Conservation (phyloP, 192 early-diverging fungal genomes). For the Umbelopsis sp. region DNA sequence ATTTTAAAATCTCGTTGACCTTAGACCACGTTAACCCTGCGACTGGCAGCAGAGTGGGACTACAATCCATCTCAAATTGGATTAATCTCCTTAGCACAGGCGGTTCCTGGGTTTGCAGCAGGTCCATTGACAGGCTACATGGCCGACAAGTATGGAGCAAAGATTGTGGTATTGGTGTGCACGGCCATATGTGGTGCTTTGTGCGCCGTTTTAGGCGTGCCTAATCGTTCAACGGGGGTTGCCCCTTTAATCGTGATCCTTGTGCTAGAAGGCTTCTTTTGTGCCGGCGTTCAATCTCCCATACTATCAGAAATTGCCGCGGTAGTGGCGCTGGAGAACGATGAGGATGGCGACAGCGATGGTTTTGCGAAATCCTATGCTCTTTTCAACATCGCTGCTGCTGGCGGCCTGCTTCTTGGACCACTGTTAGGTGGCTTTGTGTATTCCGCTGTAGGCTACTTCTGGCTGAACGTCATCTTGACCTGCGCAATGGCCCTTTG, state of each 20-base stretch:
- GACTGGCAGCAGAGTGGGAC: constrained; percentile 37
- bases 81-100: constrained; percentile 40
- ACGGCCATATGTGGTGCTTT: constrained; percentile 23
- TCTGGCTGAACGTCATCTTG: constrained; percentile 35
- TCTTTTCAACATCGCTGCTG: constrained; percentile 48
- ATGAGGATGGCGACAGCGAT: constrained; percentile 37
- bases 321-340: constrained; percentile 39
- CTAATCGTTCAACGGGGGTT: constrained; percentile 14
- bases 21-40: constrained; percentile 44
- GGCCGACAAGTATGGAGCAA: constrained; percentile 48
- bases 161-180: constrained; percentile 37
- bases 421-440: constrained; percentile 29
- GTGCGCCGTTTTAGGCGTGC: constrained; percentile 34
- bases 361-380: constrained; percentile 48
- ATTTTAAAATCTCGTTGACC: neutral
- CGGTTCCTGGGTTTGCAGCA: constrained; percentile 38
- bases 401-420: constrained; percentile 34
- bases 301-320: constrained; percentile 47
- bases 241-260: constrained; percentile 39
- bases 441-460: constrained; percentile 31
- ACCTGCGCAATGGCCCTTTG: constrained; percentile 10
- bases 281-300: constrained; percentile 42
- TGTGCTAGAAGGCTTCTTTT: constrained; percentile 36
- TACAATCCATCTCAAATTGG: constrained; percentile 43
- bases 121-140: constrained; percentile 46